Conservation (phyloP, 257 asterid species). For the Solanum pimpinellifolium region DNA sequence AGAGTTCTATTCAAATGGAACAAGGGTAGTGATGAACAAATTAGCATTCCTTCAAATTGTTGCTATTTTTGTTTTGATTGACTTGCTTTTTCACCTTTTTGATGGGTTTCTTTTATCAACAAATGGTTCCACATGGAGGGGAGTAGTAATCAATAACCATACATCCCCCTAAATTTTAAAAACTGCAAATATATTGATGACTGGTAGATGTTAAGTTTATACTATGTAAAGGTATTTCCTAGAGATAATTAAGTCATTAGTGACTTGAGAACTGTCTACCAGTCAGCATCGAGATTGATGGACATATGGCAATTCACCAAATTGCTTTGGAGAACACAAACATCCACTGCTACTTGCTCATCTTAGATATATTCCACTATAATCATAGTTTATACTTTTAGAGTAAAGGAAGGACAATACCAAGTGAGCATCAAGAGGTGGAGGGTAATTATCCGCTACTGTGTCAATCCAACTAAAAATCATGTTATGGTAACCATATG, state of each 20-base stretch:
- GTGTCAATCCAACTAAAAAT: constrained; percentile 99
- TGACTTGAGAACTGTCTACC: neutral
- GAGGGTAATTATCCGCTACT: constrained; percentile 87
- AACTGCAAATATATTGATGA: neutral
- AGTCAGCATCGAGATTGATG: neutral
- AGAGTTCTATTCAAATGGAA: neutral
- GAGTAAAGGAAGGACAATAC: constrained; percentile 21
- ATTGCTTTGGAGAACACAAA: neutral
- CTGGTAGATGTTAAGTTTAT: neutral
- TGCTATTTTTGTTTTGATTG: neutral
- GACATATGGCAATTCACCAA: neutral
- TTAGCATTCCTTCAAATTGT: neutral
- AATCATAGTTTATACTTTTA: neutral
- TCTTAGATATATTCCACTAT: neutral
- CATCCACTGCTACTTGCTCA: neutral
- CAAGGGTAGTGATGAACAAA: neutral
- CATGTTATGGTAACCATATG: constrained; percentile 99
- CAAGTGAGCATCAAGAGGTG: constrained; percentile 99
- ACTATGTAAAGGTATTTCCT: neutral
- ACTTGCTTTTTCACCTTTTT: neutral
- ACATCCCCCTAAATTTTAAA: neutral
- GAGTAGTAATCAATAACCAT: neutral
- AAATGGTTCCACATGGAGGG: neutral
- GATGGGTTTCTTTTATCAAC: neutral
- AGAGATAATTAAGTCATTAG: neutral